Base-by-base conservation (phyloP, 352 stramenopile genomes). In the Pythium brachiatum region DNA sequence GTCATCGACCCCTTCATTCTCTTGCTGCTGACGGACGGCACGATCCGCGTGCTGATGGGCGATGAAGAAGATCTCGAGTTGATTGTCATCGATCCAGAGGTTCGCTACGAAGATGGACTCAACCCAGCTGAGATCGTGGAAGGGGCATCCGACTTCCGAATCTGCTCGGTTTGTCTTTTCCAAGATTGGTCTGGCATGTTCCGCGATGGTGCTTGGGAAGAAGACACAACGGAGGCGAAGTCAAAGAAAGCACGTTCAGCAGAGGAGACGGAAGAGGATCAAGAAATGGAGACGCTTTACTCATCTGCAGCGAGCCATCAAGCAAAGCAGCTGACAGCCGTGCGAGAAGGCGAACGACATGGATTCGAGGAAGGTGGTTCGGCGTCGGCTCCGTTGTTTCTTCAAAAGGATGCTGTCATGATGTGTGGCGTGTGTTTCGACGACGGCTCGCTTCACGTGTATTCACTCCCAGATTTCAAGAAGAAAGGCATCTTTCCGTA, bases 161-260 rank as follows among this genome's bases (percentile, higher is more conserved):
- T 89, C 36, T 91, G 81, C 58, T 77, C 82, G 7, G 77, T 81
- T 9, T 95, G 86, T 56, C 68, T 95, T 21, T 95, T 95, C 52
- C 83, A 92, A 59, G 86, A 95, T 61, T 95, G 86, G 86, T 70
- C 79, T 12, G 80, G 83, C 1, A 91, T 95, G 82, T 95, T 92
- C 47, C 53, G 51, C 36, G 80, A 90, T 36, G 77, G 81, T 21
- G 72, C 75, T 3, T 88, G 77, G 80, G 77, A 72, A 25, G 78
- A 89, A 56, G 74, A 85, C 21, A 68, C 58, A 3, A 75, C 78
- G 60, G 74, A 58, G 1, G 58, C 46, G 29, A 53, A 75, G 41
- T 29, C 61, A 25, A 57, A 69, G 64, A 39, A 69, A 58, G 29
- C 50, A 4, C 60, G 47, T 16, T 57, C 57, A 3, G 57, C 56